phyloP scores from a whole-genome alignment of 352 stramenopile genomes.

The Phytophthora pseudosyringae region DNA sequence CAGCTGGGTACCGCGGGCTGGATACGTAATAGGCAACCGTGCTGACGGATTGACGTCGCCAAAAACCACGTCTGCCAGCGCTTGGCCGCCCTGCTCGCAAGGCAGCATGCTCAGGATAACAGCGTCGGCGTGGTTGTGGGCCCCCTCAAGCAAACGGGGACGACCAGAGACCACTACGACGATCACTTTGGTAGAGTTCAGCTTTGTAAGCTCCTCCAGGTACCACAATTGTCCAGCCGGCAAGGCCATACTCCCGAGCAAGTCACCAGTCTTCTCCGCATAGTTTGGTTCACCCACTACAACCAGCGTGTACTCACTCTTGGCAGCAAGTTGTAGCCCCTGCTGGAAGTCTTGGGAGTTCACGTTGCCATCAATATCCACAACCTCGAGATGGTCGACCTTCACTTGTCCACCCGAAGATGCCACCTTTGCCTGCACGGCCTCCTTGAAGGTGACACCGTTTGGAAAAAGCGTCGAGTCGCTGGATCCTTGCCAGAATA shows the following conservation, averaged over 20 bases:
- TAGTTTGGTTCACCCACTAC: conserved; percentile 82
- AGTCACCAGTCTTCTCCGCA: conserved; percentile 83
- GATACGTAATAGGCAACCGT: conserved; percentile 84
- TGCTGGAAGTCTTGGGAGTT: conserved; percentile 42
- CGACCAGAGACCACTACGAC: conserved; percentile 73
- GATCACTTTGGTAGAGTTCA: conserved; percentile 74
- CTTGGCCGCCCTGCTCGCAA: conserved; percentile 81
- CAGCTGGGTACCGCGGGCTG: conserved; percentile 44
- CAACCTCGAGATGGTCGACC: conserved; percentile 50
- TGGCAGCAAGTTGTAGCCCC: conserved; percentile 49
- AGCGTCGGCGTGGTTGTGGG: conserved; percentile 53
- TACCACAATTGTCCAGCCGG: conserved; percentile 67
- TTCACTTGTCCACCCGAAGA: conserved; percentile 9
- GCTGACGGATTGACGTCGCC: conserved; percentile 75
- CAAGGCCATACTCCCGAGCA: conserved; percentile 57
- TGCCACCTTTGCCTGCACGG: conserved; percentile 29
- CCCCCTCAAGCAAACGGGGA: conserved; percentile 58
- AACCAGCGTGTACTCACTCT: conserved; percentile 76
- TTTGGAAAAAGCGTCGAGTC: conserved; percentile 70
- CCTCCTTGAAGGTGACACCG: conserved; percentile 63
- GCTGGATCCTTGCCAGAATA: conserved; percentile 72
- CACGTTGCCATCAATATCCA: conserved; percentile 56
- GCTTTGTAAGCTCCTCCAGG: conserved; percentile 54
- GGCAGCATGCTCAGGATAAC: conserved; percentile 77
- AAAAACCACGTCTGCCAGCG: conserved; percentile 71